Evolutionary conservation across 139 green algal species (phyloP).

Genomic region (Microglena sp.): DNA sequence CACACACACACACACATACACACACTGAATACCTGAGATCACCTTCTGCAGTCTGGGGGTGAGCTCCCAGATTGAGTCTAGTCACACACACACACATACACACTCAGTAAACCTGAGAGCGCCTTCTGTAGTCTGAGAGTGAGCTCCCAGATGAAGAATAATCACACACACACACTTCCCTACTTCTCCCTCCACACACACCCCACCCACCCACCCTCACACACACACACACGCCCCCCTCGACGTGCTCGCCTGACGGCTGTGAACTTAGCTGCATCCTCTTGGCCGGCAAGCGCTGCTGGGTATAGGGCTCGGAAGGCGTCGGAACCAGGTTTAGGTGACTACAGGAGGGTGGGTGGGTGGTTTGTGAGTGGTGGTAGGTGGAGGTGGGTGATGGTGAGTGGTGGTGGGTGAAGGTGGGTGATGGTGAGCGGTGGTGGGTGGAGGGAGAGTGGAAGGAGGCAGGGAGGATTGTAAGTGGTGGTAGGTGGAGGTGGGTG

Average conservation of each 20-base stretch:
- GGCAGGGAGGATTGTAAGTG: no score
- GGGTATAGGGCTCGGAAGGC: conserved; percentile 56
- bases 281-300: conserved; percentile 46
- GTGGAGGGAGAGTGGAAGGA: no score
- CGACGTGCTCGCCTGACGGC: conserved; percentile 31
- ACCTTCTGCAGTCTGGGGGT: background rate
- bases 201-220: background rate
- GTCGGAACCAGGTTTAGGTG: conserved; percentile 41
- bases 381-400: no score
- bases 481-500: no score
- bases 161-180: background rate
- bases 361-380: no score
- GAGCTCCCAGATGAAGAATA: no score
- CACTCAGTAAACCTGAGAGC: no score
- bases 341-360: no score
- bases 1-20: background rate
- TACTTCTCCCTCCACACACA: background rate
- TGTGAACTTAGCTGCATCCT: conserved; percentile 37
- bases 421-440: no score
- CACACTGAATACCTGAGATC: background rate
- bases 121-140: no score
- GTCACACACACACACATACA: background rate
- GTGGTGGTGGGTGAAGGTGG: no score
- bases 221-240: background rate
- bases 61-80: background rate